phyloP scores from a whole-genome alignment of 2,329 filamentous ascomycete species.

The Cladosporium halotolerans region DNA sequence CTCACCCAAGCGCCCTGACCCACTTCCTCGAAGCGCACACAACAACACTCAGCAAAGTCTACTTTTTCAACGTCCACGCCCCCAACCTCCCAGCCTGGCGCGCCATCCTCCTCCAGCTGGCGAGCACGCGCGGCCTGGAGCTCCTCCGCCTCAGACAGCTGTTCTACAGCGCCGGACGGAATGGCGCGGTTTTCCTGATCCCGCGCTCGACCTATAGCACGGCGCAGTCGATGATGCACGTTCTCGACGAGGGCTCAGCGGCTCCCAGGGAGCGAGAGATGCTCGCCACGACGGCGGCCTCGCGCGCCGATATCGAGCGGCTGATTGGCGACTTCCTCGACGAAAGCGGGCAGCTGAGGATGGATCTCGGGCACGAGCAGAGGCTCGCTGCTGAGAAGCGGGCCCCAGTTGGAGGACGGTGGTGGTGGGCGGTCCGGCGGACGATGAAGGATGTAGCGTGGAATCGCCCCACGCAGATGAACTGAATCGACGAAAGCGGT shows the following conservation, averaged over 20 bases:
- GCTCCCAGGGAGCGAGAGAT: neutral
- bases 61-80: neutral
- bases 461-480: too few relatives aligned
- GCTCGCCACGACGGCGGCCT: neutral
- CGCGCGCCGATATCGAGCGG: neutral
- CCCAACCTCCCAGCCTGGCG: neutral
- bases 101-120: neutral
- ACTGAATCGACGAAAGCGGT: too few relatives aligned
- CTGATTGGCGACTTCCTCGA: slow-evolving; percentile 2
- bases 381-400: neutral
- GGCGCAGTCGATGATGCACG: neutral
- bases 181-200: neutral
- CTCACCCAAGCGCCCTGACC: neutral
- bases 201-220: neutral
- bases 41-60: neutral
- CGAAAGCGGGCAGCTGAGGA: neutral
- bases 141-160: neutral
- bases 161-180: neutral
- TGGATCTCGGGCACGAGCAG: slow-evolving; percentile 4
- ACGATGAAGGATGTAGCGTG: too few relatives aligned
- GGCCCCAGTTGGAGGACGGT: too few relatives aligned
- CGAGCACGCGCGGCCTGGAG: neutral
- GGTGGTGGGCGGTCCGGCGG: too few relatives aligned
- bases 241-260: neutral
- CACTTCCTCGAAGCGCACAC: slow-evolving; percentile 3